Evolutionary conservation across 2,329 filamentous ascomycete genomes (phyloP).

Genomic region (Chaetothyriales sp.): DNA sequence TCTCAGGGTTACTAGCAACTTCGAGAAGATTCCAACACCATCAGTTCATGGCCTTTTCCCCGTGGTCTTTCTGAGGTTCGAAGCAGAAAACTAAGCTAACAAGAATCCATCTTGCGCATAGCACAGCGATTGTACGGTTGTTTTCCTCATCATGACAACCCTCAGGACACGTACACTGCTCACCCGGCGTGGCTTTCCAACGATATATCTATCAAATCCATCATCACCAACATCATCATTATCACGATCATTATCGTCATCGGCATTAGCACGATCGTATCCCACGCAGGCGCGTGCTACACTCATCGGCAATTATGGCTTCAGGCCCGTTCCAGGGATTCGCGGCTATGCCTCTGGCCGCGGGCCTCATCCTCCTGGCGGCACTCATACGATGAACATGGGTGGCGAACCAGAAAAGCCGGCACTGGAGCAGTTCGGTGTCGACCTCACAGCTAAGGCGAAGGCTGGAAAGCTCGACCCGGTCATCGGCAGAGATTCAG

Average conservation of each 20-base stretch:
- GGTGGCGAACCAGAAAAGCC: conserved; percentile 62
- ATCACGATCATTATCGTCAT: background rate
- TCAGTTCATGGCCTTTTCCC: too few relatives aligned
- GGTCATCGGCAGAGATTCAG: conserved; percentile 80
- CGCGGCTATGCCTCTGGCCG: conserved; percentile 43
- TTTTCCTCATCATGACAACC: background rate
- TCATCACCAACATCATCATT: background rate
- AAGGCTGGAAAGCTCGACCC: conserved; percentile 85
- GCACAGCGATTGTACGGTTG: background rate
- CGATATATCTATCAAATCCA: background rate
- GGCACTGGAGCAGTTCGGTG: conserved; percentile 76
- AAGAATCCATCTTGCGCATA: background rate
- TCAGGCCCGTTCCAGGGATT: background rate
- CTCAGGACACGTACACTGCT: background rate
- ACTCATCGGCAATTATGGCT: background rate
- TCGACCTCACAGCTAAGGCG: conserved; percentile 75
- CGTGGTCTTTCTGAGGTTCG: background rate
- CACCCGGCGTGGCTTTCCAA: background rate
- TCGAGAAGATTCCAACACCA: background rate
- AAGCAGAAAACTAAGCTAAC: background rate
- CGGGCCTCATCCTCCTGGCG: conserved; percentile 66
- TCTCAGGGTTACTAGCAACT: background rate
- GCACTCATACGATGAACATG: conserved; percentile 87
- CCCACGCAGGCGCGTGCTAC: background rate
- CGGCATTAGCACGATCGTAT: background rate